Evolutionary conservation across 2,329 filamentous ascomycete species (phyloP), one percentile per base, ranked within the genome.

Genomic region (Pseudogymnoascus sp.): DNA sequence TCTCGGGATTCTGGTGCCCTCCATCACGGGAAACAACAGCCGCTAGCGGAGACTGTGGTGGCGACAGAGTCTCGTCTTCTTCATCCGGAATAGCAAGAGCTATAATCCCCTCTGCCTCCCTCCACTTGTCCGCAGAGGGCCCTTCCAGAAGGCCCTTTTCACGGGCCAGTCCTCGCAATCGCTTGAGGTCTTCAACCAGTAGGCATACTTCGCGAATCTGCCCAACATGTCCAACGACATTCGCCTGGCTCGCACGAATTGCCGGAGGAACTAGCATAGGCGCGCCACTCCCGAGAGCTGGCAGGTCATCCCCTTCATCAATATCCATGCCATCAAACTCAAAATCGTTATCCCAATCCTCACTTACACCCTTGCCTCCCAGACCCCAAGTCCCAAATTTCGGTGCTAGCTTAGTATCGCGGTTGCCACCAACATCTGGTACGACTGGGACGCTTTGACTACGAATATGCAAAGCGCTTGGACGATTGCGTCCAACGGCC

Each of bases 271-370:
- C 87, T n/a, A 88, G 75, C 84, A 91, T 89, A 1, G 76, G 75
- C 3, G 73, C 73, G 25, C 73, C 73, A 28, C 72, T 73, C 35
- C 74, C 75, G 38, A 74, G 72, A n/a, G 74, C 74, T 4, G 66
- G 72, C 37, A 75, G 70, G 47, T 76, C 77, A 33, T 79, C 73
- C 28, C 75, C 74, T 37, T 73, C 82, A 11, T 71, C 70, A 12
- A 71, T 70, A 42, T 71, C 68, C 42, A 65, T 77, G 18, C 60
- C 67, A 8, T 74, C 72, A 71, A 93, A 92, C 65, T 93, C 89
- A 69, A 95, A 94, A 73, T 95, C 91, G 66, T 92, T 89, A 69
- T 93, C 91, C 91, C 91, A 95, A 70, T 94, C 90, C 72, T 95
- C 91, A 65, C 88, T 92, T 10, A 87, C 86, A 14, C 84, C 88